These are phyloP conservation scores for Sporothrix dimorphospora DNA, from an alignment of 2,329 filamentous ascomycete species.

Conservation along the genomic window DNA sequence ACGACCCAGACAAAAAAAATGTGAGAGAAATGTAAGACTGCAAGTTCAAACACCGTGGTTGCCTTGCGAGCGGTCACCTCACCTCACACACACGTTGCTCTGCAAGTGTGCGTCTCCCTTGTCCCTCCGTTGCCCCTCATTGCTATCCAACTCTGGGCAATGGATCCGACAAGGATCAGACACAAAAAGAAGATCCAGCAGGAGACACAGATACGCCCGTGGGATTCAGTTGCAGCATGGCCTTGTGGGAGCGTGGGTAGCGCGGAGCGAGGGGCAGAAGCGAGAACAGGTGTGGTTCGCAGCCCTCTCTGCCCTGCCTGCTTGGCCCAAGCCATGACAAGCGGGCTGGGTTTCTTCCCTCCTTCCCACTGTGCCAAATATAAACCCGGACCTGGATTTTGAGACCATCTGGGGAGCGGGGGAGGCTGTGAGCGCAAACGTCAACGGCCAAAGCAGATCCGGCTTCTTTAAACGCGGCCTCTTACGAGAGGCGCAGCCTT, in stretches of 20 bases:
- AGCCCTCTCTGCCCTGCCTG: conserved; percentile 10
- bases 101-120: neutral
- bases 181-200: neutral
- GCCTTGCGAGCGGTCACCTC: conserved; percentile 16
- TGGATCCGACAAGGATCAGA: conserved; percentile 19
- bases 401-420: neutral
- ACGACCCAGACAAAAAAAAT: neutral
- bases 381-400: neutral
- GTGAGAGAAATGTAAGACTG: neutral
- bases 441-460: neutral
- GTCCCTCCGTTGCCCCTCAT: neutral
- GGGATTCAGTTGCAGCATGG: neutral
- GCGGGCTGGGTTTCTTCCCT: neutral
- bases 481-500: conserved; percentile 6
- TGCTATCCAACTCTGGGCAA: neutral
- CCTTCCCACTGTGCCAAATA: conserved; percentile 12
- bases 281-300: neutral
- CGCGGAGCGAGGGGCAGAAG: neutral
- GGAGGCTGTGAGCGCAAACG: conserved; percentile 12
- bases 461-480: neutral
- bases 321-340: neutral
- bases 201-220: neutral
- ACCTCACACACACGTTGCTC: neutral
- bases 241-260: neutral
- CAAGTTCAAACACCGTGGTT: neutral